A percentile compares a stretch with the other conserved stretches of the same genome.
Evolutionary conservation across 148 eudicot species (phyloP).

Genomic region (Suaeda aralocaspica): DNA sequence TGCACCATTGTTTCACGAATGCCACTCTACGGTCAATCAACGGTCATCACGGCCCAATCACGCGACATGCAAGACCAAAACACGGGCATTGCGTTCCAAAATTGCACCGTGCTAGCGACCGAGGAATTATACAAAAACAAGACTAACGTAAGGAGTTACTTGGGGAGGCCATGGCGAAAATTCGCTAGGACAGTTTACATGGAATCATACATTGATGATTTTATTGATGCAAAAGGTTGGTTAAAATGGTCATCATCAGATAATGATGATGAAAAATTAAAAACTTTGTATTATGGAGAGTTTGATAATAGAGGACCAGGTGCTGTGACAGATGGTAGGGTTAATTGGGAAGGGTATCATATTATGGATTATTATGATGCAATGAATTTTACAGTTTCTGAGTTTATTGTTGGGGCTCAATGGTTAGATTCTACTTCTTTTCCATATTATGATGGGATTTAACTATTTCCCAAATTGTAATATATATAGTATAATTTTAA

Average conservation of each 20-base stretch:
- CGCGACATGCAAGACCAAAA: conserved; percentile 52
- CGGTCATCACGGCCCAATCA: conserved; percentile 78
- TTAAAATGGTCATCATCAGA: conserved; percentile 41
- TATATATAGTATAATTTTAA: neutral
- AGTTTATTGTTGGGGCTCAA: conserved; percentile 70
- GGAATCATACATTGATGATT: conserved; percentile 72
- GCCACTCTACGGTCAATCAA: conserved; percentile 75
- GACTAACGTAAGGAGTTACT: conserved; percentile 43
- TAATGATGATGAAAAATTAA: conserved; percentile 27
- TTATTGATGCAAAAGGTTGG: conserved; percentile 65
- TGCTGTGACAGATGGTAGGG: conserved; percentile 40
- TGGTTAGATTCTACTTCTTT: conserved; percentile 91
- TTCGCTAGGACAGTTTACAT: conserved; percentile 62
- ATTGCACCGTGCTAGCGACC: conserved; percentile 61
- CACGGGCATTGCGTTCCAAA: conserved; percentile 78
- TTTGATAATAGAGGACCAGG: conserved; percentile 68
- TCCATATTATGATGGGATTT: conserved; percentile 84
- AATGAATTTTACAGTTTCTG: conserved; percentile 61
- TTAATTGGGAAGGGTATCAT: conserved; percentile 72
- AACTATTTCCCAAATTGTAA: too few relatives aligned
- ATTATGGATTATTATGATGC: conserved; percentile 79
- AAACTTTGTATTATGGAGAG: conserved; percentile 80
- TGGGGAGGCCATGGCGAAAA: conserved; percentile 82
- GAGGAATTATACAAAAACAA: conserved; percentile 42
- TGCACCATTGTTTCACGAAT: conserved; percentile 64